Evolutionary conservation across 441 rosid species (phyloP).

Genomic region (Eruca vesicaria): DNA sequence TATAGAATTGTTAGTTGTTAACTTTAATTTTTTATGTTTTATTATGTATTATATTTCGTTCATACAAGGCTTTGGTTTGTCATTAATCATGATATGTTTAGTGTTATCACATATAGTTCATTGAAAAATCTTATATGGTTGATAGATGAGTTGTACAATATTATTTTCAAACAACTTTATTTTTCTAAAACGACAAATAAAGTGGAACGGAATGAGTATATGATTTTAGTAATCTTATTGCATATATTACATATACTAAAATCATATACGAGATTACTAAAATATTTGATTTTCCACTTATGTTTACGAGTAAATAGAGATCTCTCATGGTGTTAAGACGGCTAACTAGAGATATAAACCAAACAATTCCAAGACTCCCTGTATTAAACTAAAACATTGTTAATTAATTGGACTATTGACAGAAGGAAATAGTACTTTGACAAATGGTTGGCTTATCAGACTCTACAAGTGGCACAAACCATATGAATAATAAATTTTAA

Average conservation of each 20-base stretch:
- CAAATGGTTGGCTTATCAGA: slow-evolving; percentile 17
- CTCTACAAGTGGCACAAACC: slow-evolving; percentile 12
- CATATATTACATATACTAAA: background rate
- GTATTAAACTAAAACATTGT: background rate
- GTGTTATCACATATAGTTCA: no score
- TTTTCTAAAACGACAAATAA: no score
- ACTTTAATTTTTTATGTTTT: no score
- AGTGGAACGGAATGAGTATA: no score
- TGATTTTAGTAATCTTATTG: no score
- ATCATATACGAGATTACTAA: background rate
- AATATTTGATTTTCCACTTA: background rate
- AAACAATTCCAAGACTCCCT: background rate
- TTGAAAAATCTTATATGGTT: no score
- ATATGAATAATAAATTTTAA: background rate
- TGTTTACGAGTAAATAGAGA: background rate
- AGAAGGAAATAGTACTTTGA: background rate
- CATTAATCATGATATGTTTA: no score
- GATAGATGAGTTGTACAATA: no score
- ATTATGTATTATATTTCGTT: no score
- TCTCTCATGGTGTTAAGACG: background rate
- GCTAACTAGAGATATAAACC: background rate
- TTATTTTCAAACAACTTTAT: no score
- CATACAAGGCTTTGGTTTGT: no score
- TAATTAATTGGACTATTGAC: background rate
- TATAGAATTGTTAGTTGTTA: no score